Conservation (phyloP, 108 stramenopile genomes). For the Nitzschia sp. region DNA sequence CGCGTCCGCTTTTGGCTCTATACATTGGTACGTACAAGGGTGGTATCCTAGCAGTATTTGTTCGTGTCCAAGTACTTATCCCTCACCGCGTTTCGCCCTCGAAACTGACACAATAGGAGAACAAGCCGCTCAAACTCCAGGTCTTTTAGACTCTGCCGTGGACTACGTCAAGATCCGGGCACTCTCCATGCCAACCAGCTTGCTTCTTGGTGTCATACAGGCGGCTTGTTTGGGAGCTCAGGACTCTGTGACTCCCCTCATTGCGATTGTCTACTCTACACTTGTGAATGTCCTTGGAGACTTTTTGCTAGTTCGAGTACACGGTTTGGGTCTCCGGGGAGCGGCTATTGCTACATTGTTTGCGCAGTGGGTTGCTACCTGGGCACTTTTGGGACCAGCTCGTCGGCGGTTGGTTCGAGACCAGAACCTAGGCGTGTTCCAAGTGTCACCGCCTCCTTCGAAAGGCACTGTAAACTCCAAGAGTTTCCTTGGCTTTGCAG, state of each 20-base stretch:
- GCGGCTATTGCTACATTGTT: conserved; percentile 79
- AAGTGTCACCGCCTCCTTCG: conserved; percentile 30
- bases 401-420: conserved; percentile 53
- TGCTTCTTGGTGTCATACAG: conserved; percentile 77
- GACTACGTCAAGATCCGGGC: conserved; percentile 85
- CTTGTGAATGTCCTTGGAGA: conserved; percentile 75
- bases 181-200: conserved; percentile 77
- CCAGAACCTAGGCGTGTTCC: conserved; percentile 26
- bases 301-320: conserved; percentile 59
- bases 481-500: conserved; percentile 77
- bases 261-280: conserved; percentile 72
- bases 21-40: conserved; percentile 69
- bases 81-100: background rate
- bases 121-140: conserved; percentile 62
- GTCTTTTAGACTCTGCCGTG: conserved; percentile 66
- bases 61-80: background rate
- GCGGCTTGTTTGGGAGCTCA: conserved; percentile 80
- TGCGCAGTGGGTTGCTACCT: conserved; percentile 75
- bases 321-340: conserved; percentile 72
- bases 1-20: conserved; percentile 66
- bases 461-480: conserved; percentile 42
- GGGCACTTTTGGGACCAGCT: conserved; percentile 66
- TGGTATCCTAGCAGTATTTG: no score
- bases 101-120: conserved; percentile 32
- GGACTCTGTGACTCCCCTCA: conserved; percentile 79